Evolutionary conservation across 225 moss, liverwort and hornwort genomes (phyloP).

Genomic region (Ulota crispa): DNA sequence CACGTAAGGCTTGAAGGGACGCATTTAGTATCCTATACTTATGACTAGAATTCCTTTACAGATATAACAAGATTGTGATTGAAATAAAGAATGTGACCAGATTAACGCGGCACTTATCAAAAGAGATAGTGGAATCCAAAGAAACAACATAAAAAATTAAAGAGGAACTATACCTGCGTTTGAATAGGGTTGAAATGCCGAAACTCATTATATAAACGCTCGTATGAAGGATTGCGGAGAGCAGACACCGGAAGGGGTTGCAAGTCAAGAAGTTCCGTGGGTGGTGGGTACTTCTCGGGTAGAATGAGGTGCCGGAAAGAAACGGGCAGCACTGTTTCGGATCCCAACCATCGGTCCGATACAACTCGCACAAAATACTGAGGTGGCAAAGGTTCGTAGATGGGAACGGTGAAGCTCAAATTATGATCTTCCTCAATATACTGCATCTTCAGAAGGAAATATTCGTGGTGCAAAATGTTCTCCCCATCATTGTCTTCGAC

Average conservation of each 20-base stretch:
- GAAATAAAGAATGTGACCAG: neutral
- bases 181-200: slow-evolving; percentile 94
- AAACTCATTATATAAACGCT: slow-evolving; percentile 80
- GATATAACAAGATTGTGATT: neutral
- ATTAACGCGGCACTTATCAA: neutral
- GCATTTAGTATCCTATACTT: neutral
- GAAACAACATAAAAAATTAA: neutral
- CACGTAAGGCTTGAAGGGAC: neutral
- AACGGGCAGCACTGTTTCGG: slow-evolving; percentile 89
- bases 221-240: slow-evolving; percentile 80
- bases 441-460: slow-evolving; percentile 96
- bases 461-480: slow-evolving; percentile 88
- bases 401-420: slow-evolving; percentile 90
- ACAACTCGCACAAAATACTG: slow-evolving; percentile 95
- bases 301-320: slow-evolving; percentile 93
- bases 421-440: slow-evolving; percentile 89
- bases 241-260: slow-evolving; percentile 97
- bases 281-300: slow-evolving; percentile 95
- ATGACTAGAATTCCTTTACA: neutral
- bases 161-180: slow-evolving; percentile 54
- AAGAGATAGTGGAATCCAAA: neutral
- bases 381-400: slow-evolving; percentile 90
- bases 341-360: slow-evolving; percentile 91
- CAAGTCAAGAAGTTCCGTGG: slow-evolving; percentile 90
- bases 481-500: slow-evolving; percentile 98